A percentile compares a stretch with the other conserved stretches of the same genome.
phyloP scores from a whole-genome alignment of 108 stramenopile genomes.

The Tribonema minus region DNA sequence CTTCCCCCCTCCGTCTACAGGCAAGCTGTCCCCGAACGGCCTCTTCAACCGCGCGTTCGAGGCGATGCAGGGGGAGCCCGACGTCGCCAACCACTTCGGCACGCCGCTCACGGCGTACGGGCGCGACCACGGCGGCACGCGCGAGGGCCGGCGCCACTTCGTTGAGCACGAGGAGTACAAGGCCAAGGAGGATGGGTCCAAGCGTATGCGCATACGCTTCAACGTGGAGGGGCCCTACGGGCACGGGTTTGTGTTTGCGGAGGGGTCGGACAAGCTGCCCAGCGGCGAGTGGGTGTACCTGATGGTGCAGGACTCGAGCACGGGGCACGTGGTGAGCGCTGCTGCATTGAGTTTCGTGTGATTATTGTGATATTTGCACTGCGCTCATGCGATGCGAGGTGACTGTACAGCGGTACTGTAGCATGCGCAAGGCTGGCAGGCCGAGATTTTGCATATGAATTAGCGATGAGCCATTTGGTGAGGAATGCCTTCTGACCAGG shows the following conservation, averaged over 20 bases:
- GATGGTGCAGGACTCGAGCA: slow-evolving; percentile 81
- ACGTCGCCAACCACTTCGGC: slow-evolving; percentile 73
- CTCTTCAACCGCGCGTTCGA: no score
- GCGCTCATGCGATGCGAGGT: no score
- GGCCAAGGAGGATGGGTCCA: slow-evolving; percentile 71
- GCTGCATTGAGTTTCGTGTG: no score
- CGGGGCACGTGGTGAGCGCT: slow-evolving; percentile 47
- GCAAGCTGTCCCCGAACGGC: no score
- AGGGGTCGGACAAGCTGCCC: slow-evolving; percentile 43
- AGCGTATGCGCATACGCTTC: slow-evolving; percentile 81
- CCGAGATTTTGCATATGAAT: no score
- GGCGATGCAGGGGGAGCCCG: no score
- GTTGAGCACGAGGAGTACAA: slow-evolving; percentile 85
- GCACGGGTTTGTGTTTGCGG: slow-evolving; percentile 52
- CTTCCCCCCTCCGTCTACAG: no score
- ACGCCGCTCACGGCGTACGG: slow-evolving; percentile 83
- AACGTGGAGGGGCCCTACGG: slow-evolving; percentile 81
- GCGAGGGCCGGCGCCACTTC: slow-evolving; percentile 89
- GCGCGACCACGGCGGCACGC: slow-evolving; percentile 82
- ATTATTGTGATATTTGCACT: no score
- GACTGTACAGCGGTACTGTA: no score
- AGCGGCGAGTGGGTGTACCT: slow-evolving; percentile 83
- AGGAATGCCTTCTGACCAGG: no score
- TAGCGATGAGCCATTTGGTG: no score
- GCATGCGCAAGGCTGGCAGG: no score